phyloP scores from a whole-genome alignment of 2,329 filamentous ascomycete genomes.

The Chalaropsis ovoidea region DNA sequence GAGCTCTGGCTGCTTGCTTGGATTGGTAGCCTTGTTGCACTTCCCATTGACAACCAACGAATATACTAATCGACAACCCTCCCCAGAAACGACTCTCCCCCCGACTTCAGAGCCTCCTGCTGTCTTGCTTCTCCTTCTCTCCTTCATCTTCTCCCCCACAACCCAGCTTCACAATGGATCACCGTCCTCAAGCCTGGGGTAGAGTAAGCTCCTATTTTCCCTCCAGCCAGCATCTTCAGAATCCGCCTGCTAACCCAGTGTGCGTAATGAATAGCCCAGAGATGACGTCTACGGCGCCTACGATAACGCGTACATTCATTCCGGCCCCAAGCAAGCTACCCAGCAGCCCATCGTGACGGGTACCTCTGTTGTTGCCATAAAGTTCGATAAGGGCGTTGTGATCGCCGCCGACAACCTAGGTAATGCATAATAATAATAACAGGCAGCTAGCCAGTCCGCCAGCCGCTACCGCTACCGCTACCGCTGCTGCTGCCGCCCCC shows the following conservation, averaged over 20 bases:
- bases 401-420: constrained; percentile 95
- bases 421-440: constrained; percentile 36
- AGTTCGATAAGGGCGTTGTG: constrained; percentile 92
- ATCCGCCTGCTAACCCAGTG: constrained; percentile 25
- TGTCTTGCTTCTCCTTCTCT: not conserved
- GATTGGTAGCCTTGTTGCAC: constrained; percentile 6
- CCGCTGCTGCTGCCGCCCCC: no score
- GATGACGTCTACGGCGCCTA: constrained; percentile 95
- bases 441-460: no score
- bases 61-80: not conserved
- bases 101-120: not conserved
- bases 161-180: constrained; percentile 47
- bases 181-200: constrained; percentile 63
- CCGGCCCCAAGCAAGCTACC: constrained; percentile 70
- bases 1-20: not conserved
- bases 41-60: not conserved
- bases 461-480: no score
- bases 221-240: not conserved
- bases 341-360: constrained; percentile 91
- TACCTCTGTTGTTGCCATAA: constrained; percentile 87
- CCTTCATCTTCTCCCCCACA: not conserved
- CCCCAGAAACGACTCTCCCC: not conserved
- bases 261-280: constrained; percentile 56
- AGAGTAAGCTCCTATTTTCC: constrained; percentile 50
- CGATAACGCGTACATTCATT: constrained; percentile 73